Base-by-base conservation (phyloP, 306 rosid species). In the Potentilla sterilis region DNA sequence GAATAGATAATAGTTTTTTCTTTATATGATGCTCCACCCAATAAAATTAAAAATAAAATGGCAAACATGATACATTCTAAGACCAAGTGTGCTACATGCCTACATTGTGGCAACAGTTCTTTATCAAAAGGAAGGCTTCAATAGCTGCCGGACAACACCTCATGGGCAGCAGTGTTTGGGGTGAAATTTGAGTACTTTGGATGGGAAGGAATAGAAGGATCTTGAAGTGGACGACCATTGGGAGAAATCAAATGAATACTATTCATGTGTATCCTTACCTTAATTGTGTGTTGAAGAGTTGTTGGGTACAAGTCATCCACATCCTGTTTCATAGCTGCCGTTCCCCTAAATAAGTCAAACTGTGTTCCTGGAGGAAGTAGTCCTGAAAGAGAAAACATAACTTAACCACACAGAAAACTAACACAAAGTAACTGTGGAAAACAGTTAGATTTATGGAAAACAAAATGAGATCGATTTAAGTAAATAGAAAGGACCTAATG, bases 271-370 rank as follows among this genome's bases (percentile, higher is more conserved):
- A 57, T 24, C 79, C n/a, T 73, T 83, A 85, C 99, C 97, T 92
- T 96, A 74, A 96, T 92, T 75, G 99, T 96, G 86, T 96, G 99
- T 65, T 96, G 83, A 77, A 96, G 90, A 69, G 81, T 81, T 52
- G 99, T 89, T 66, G 99, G 99, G 84, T 88, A 96, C 84, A 85
- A 84, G 87, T 96, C 99, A 80, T 96, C 99, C 58, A 92, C 99
- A 75, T 96, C 99, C 81, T 96, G 98, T 84, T 96, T 92, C 99
- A 96, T 96, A 78, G 99, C 99, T 78, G 99, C 92, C 9, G 99
- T 96, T 80, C 99, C 99, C 58, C 98, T 91, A 80, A 96, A 96
- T 81, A 96, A 85, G 88, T 96, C 99, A 84, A 96, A 96, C 66
- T 96, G 99, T 1, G 99, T 92, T 68, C 99, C 99, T 2, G 96